phyloP scores from a whole-genome alignment of 176 grass and related monocot species.

The Avena eriantha region DNA sequence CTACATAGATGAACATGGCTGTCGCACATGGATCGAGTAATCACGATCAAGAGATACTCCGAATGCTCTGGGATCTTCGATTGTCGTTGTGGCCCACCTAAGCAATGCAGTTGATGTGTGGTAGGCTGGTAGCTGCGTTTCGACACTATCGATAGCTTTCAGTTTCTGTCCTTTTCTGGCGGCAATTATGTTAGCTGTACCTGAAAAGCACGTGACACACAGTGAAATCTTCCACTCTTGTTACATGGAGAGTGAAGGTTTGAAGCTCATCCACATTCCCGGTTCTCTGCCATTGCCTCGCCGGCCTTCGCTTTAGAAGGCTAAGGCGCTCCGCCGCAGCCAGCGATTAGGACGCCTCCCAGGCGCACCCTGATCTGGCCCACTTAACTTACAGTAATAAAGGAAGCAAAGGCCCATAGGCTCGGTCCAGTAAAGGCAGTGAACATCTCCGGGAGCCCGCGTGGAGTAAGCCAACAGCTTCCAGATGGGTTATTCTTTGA shows the following conservation, averaged over 20 bases:
- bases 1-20: not conserved
- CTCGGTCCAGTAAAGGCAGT: too few relatives aligned
- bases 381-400: too few relatives aligned
- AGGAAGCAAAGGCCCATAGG: too few relatives aligned
- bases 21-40: not conserved
- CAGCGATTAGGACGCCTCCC: too few relatives aligned
- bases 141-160: not conserved
- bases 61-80: not conserved
- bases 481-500: too few relatives aligned
- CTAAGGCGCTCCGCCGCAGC: too few relatives aligned
- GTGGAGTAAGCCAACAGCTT: too few relatives aligned
- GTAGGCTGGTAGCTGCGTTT: not conserved
- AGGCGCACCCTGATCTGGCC: too few relatives aligned
- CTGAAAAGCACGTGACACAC: not conserved
- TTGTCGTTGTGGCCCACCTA: not conserved
- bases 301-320: too few relatives aligned
- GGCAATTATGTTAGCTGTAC: not conserved
- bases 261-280: not conserved
- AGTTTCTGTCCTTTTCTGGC: not conserved
- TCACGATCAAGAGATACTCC: slow-evolving; percentile 12
- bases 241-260: not conserved
- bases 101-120: slow-evolving; percentile 18
- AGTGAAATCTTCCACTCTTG: not conserved
- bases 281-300: not conserved
- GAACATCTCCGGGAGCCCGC: too few relatives aligned